These are phyloP conservation scores for Lagenaria siceraria DNA, from an alignment of 306 rosid species.

Conservation along the genomic window DNA sequence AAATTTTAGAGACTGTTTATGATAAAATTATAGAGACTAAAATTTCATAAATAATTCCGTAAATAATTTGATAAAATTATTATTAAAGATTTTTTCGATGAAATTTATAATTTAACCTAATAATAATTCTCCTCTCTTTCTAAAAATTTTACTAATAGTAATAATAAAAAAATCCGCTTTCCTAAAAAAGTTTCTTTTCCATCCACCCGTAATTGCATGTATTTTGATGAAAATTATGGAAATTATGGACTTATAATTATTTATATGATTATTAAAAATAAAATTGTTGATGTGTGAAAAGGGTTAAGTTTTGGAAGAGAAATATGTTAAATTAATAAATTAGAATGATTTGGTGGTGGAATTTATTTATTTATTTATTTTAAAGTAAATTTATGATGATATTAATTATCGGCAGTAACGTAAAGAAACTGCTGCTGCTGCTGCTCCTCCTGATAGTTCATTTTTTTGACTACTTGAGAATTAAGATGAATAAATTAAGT, in stretches of 20 bases:
- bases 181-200: too few species aligned
- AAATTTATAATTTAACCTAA: too few species aligned
- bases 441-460: not conserved
- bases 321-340: not conserved
- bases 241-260: not conserved
- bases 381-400: not conserved
- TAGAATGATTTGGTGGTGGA: not conserved
- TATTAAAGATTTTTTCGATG: too few species aligned
- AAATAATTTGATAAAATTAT: too few species aligned
- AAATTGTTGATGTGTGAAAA: too few species aligned
- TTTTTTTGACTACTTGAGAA: not conserved
- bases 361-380: not conserved
- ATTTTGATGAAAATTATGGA: not conserved
- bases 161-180: too few species aligned
- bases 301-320: not conserved
- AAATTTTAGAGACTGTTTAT: too few species aligned
- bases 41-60: too few species aligned
- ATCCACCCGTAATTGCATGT: not conserved
- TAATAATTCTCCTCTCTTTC: too few species aligned
- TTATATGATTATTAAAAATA: too few species aligned
- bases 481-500: not conserved
- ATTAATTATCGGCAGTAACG: not conserved
- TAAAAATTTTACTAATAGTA: too few species aligned
- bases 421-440: conserved; percentile 1
- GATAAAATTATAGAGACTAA: too few species aligned